Conservation (phyloP, 1,284 basidiomycete species). For the Marasmius fiardii region DNA sequence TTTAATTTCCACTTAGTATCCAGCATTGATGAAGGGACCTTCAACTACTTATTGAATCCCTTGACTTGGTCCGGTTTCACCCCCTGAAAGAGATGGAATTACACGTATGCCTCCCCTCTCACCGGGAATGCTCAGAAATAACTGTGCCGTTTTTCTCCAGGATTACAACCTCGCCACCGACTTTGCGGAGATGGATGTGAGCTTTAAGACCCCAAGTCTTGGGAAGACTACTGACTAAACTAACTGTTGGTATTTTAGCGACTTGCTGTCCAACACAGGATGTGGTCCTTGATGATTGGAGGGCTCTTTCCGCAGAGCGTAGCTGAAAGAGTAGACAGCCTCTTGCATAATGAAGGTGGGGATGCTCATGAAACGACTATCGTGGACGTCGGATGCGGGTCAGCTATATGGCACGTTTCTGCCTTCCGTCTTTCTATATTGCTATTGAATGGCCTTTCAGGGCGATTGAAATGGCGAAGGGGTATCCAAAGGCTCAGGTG, state of each 20-base stretch:
- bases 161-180: slow-evolving; percentile 12
- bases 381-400: slow-evolving; percentile 26
- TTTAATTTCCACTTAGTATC: too few relatives aligned
- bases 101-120: background rate
- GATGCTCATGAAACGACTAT: slow-evolving; percentile 15
- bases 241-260: background rate
- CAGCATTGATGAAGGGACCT: too few relatives aligned
- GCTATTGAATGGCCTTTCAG: slow-evolving; percentile 10
- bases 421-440: background rate
- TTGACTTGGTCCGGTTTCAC: too few relatives aligned
- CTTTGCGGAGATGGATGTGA: slow-evolving; percentile 12
- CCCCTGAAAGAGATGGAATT: too few relatives aligned
- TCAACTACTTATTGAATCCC: too few relatives aligned
- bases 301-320: slow-evolving; percentile 19
- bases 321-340: slow-evolving; percentile 7
- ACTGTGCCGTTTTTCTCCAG: background rate
- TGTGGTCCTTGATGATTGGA: slow-evolving; percentile 16
- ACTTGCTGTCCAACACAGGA: slow-evolving; percentile 11
- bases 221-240: background rate
- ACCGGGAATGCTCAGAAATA: background rate
- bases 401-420: slow-evolving; percentile 22
- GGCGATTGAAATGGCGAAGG: slow-evolving; percentile 22
- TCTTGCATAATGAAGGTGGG: background rate
- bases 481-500: slow-evolving; percentile 19
- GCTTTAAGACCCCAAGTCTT: background rate